phyloP scores from a whole-genome alignment of 2,329 filamentous ascomycete species.

The Coniochaeta sp. region DNA sequence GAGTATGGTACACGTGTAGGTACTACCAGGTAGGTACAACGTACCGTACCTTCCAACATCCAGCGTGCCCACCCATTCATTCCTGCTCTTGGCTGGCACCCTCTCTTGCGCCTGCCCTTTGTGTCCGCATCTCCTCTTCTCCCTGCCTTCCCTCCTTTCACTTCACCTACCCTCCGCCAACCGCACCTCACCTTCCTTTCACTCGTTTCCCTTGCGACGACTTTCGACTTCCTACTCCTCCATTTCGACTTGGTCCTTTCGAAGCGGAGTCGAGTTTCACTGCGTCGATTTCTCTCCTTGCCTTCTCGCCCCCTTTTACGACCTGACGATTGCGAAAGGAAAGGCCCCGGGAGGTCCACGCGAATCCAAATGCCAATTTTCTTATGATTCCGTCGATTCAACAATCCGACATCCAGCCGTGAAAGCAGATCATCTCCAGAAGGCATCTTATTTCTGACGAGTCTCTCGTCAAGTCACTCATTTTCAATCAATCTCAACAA shows the following conservation, averaged over 20 bases:
- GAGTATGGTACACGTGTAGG: too few relatives aligned
- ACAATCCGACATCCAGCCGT: slow-evolving; percentile 13
- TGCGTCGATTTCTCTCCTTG: slow-evolving; percentile 4
- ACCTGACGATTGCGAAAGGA: background rate
- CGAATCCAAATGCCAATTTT: slow-evolving; percentile 17
- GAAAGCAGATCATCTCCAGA: slow-evolving; percentile 14
- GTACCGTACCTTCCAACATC: background rate
- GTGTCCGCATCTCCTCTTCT: background rate
- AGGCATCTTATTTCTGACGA: slow-evolving; percentile 25
- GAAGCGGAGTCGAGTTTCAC: background rate
- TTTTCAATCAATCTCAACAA: slow-evolving; percentile 13
- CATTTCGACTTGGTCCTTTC: background rate
- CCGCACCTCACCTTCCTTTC: slow-evolving; percentile 3
- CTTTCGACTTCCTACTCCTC: background rate
- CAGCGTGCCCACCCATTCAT: background rate
- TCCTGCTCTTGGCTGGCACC: background rate
- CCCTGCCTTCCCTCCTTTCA: slow-evolving; percentile 2
- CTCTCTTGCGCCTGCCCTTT: background rate
- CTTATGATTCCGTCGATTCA: slow-evolving; percentile 18
- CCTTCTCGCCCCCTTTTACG: slow-evolving; percentile 9
- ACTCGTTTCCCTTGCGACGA: background rate
- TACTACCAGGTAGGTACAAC: too few relatives aligned
- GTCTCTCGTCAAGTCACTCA: slow-evolving; percentile 38
- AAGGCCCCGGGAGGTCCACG: slow-evolving; percentile 19
- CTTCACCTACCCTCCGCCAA: slow-evolving; percentile 3